Base-by-base conservation (phyloP, 495 filamentous ascomycete genomes). In the Glutinoglossum americanum region DNA sequence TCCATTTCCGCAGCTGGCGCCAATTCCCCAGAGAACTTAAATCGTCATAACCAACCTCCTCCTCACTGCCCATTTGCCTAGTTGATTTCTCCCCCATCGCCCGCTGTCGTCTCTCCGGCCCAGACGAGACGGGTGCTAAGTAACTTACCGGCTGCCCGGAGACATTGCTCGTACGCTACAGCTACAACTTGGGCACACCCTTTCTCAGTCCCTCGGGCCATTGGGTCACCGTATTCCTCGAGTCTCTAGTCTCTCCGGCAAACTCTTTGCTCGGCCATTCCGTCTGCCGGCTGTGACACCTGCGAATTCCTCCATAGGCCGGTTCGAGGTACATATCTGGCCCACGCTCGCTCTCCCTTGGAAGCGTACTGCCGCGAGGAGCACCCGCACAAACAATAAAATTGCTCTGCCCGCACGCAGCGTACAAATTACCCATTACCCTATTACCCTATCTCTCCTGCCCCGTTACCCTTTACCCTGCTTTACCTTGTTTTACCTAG, bases 291-390 rank as follows among this genome's bases (percentile, higher is more conserved):
- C 37, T 23, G 47, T 51, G 21, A 26, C 47, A 28, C 26, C 47
- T 9, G 47, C 8, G 21, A 17, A 41, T n/a, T 17, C 17, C 47
- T 51, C 32, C 47, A 51, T 51, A 51, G 47, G 47, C 17, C 25
- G 47, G 47, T 51, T 51, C n/a, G 21, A 51, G 47, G 26, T 51
- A 51, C 47, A 51, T 51, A 51, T 51, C 47, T 51, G 47, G 47
- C 47, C 15, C 47, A 15, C 47, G 17, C 37, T 41, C 26, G 47
- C 47, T 51, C 47, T 9, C 21, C n/a, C 44, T 19, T 48, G 44
- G 44, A 48, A n/a, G n/a, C n/a, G n/a, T n/a, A 6, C 15, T n/a
- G 44, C 15, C 9, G 21, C 25, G 21, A 51, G 47, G 21, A 51
- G 47, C 47, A 51, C 6, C 21, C 3, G n/a, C 47, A 26, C 44